Base-by-base conservation (phyloP, 2,329 filamentous ascomycete genomes). In the Trichocomaceae sp. region DNA sequence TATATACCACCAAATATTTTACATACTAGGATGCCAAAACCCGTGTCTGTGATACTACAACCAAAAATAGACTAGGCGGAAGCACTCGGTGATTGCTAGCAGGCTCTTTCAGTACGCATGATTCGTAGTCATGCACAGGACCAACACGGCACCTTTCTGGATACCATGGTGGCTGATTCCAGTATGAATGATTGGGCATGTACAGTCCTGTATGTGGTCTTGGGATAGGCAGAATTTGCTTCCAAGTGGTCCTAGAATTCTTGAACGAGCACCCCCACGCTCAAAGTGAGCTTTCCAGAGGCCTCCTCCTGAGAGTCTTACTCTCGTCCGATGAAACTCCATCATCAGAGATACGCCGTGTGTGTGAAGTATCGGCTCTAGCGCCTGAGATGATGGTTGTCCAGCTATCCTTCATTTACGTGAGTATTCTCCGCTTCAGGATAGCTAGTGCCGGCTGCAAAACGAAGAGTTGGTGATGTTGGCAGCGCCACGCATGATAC, bases 211-310 rank as follows among this genome's bases (percentile, higher is more conserved):
- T n/a, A n/a, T n/a, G n/a, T n/a, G n/a, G n/a, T n/a, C 31, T 19
- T 33, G 20, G 46, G 46, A 48, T 35, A 37, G 19, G 19, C 46
- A 48, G 46, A 35, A 48, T 48, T 20, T 48, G 33, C n/a, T 37
- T 49, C 47, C 33, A 39, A 49, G 47, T 37, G 47, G 47, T 49
- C 47, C 47, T 49, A 31, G 13, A 39, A 50, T 50, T 49, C 47
- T 31, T 49, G 31, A 8, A 26, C 23, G 23, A 26, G 23, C 23
- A 26, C 23, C 23, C 23, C 23, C 23, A 26, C 19, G 20, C 35
- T 50, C 19, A 15, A 19, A 50, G 8, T n/a, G 47, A 50, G 35
- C 48, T 50, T 49, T 50, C 35, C 35, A 42, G 48, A n/a, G 17
- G 37, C 19, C 35, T 50, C 35, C 20, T 31, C 35, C 35, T 41